Conservation (phyloP, 371 early-diverging fungal species). For the Syncephalastrum racemosum region DNA sequence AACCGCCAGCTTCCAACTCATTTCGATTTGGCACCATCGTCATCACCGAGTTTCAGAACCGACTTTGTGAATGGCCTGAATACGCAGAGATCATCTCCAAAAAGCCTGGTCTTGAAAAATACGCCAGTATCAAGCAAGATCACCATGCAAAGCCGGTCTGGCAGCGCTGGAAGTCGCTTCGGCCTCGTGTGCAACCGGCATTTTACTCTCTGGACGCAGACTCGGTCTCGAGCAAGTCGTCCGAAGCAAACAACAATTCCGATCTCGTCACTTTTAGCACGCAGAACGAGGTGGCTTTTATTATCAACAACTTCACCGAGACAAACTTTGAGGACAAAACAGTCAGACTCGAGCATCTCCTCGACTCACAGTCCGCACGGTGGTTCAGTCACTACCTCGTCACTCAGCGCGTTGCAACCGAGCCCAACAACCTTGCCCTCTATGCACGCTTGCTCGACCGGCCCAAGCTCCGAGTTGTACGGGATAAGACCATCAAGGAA, state of each 20-base stretch:
- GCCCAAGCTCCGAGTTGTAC: constrained; percentile 34
- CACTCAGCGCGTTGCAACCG: constrained; percentile 89
- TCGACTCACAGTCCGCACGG: constrained; percentile 64
- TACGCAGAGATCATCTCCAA: constrained; percentile 81
- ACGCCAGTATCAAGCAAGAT: constrained; percentile 14
- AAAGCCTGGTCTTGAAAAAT: constrained; percentile 71
- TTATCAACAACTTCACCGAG: constrained; percentile 91
- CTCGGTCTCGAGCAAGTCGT: too few species aligned
- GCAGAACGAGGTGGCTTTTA: constrained; percentile 50
- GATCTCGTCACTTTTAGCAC: neutral
- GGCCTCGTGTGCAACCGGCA: too few species aligned
- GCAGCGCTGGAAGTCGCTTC: too few species aligned
- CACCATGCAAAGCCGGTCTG: too few species aligned
- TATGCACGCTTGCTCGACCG: constrained; percentile 76
- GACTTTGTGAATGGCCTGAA: constrained; percentile 89
- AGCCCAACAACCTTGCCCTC: constrained; percentile 91
- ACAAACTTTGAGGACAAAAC: constrained; percentile 82
- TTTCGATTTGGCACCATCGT: constrained; percentile 91
- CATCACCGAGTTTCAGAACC: constrained; percentile 76
- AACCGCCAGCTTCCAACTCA: constrained; percentile 75
- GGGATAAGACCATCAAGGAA: constrained; percentile 78
- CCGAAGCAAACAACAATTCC: neutral
- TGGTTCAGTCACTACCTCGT: constrained; percentile 95
- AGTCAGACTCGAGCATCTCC: constrained; percentile 74
- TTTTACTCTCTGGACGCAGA: too few species aligned